Conservation (phyloP, 176 grass and related monocot genomes). For the Carex kokanica region DNA sequence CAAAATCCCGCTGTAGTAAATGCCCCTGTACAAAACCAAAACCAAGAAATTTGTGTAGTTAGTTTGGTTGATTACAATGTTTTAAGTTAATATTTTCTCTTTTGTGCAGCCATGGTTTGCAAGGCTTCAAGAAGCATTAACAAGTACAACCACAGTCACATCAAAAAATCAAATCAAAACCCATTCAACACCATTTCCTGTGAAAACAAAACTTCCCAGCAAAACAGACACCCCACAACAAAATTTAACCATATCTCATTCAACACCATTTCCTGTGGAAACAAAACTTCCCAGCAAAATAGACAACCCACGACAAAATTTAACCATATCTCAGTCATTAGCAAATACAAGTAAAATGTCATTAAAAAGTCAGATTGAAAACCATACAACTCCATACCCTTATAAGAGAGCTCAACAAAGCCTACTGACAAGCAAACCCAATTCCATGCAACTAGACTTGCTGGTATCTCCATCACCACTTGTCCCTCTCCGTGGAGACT, state of each 20-base stretch:
- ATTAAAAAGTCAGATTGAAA: conserved; percentile 24
- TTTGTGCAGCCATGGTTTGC: conserved; percentile 58
- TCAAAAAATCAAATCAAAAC: conserved; percentile 27
- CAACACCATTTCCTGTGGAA: conserved; percentile 1
- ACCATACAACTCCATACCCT: background rate
- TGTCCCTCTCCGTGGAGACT: conserved; percentile 65
- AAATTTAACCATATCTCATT: background rate
- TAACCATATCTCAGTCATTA: conserved; percentile 15
- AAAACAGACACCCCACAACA: conserved; percentile 12
- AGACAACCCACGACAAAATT: background rate
- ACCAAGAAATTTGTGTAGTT: background rate
- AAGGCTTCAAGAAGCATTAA: conserved; percentile 57
- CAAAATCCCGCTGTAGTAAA: background rate
- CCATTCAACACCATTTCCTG: background rate
- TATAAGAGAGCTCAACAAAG: conserved; percentile 32
- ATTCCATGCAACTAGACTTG: conserved; percentile 26
- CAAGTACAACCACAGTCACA: conserved; percentile 21
- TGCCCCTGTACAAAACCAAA: background rate
- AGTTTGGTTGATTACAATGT: background rate
- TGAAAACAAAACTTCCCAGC: conserved; percentile 27
- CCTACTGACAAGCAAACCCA: background rate
- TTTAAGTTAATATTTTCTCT: background rate
- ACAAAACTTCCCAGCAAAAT: conserved; percentile 31
- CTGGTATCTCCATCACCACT: conserved; percentile 88
- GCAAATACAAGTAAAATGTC: background rate